phyloP scores from a whole-genome alignment of 805 yeast species.

The Candida sphagnicola region DNA sequence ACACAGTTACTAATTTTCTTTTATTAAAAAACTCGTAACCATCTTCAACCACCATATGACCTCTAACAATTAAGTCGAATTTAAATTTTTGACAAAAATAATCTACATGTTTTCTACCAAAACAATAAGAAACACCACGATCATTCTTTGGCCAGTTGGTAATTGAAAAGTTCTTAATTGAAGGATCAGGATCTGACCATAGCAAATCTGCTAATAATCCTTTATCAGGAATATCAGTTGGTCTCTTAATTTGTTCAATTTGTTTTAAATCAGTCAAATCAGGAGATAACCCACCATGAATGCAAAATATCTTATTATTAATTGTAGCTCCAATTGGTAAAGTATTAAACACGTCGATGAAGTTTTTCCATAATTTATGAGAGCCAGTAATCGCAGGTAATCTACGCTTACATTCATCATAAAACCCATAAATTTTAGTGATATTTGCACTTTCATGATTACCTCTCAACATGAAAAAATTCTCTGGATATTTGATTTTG shows the following conservation, averaged over 20 bases:
- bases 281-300: conserved; percentile 76
- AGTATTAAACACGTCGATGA: conserved; percentile 55
- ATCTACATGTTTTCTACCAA: conserved; percentile 70
- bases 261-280: conserved; percentile 61
- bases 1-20: conserved; percentile 71
- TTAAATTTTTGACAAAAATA: conserved; percentile 61
- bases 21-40: conserved; percentile 81
- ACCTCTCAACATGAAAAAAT: conserved; percentile 57
- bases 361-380: conserved; percentile 47
- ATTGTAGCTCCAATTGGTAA: conserved; percentile 61
- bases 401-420: conserved; percentile 58
- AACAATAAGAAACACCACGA: conserved; percentile 78
- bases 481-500: conserved; percentile 57
- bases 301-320: conserved; percentile 54
- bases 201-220: conserved; percentile 74
- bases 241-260: conserved; percentile 67
- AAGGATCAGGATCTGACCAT: conserved; percentile 75
- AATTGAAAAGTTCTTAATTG: conserved; percentile 28
- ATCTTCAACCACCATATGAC: conserved; percentile 88
- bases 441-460: conserved; percentile 58
- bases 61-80: conserved; percentile 75
- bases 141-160: conserved; percentile 77
- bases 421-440: conserved; percentile 57
- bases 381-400: conserved; percentile 26
- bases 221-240: conserved; percentile 80